Percentiles rank a stretch among this genome's conserved stretches.
These are phyloP conservation scores for Zychaea mexicana DNA, from an alignment of 371 early-diverging fungal genomes.

Conservation along the genomic window DNA sequence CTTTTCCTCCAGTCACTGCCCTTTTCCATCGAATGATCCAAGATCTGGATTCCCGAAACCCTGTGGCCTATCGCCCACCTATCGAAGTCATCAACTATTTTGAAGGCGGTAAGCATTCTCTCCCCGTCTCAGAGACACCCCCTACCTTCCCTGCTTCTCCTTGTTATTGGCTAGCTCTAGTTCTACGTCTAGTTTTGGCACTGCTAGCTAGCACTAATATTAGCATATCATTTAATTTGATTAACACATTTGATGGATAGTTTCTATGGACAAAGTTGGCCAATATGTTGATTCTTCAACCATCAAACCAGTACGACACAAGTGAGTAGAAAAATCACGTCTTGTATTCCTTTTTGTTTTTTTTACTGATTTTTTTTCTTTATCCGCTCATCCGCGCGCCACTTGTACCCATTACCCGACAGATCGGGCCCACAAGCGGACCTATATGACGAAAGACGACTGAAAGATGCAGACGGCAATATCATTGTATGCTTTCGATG, in stretches of 20 bases:
- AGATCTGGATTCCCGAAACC: conserved; percentile 44
- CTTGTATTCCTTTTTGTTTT: neutral
- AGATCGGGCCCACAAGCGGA: conserved; percentile 33
- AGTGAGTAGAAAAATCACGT: conserved; percentile 18
- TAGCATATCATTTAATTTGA: neutral
- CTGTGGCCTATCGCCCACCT: conserved; percentile 48
- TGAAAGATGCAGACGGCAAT: conserved; percentile 55
- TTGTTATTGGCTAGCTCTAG: too few species aligned
- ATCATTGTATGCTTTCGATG: conserved; percentile 66
- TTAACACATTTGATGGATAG: conserved; percentile 16
- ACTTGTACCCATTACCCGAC: neutral
- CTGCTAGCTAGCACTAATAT: too few species aligned
- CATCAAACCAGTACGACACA: conserved; percentile 39
- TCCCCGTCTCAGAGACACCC: neutral
- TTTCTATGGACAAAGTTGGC: conserved; percentile 59
- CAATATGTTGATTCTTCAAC: conserved; percentile 54
- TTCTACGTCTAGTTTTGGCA: too few species aligned
- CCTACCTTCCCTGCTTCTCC: too few species aligned
- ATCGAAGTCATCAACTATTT: conserved; percentile 48
- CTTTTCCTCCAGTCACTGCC: conserved; percentile 1
- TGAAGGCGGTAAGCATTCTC: conserved; percentile 49
- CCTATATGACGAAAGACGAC: conserved; percentile 48
- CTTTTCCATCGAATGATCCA: conserved; percentile 47
- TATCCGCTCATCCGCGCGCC: neutral
- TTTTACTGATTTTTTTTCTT: neutral